A percentile compares a stretch with the other conserved stretches of the same genome.
These are phyloP conservation scores for Lachnellula willkommii DNA, from an alignment of 2,329 filamentous ascomycete species.

Conservation along the genomic window DNA sequence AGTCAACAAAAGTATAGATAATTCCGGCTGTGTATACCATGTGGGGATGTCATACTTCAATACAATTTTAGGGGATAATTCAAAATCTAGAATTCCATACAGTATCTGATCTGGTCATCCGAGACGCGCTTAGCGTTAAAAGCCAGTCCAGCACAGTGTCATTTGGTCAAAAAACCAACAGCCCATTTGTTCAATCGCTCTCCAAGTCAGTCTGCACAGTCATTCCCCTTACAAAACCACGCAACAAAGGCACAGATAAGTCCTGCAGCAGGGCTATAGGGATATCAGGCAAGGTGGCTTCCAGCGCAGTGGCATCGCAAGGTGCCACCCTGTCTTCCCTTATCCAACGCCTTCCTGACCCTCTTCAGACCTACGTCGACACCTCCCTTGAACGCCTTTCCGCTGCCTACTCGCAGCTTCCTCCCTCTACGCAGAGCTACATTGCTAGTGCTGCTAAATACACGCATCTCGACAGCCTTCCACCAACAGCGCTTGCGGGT, in stretches of 20 bases:
- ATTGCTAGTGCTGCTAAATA: constrained; percentile 24
- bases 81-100: too few species aligned
- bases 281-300: constrained; percentile 32
- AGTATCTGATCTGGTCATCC: too few species aligned
- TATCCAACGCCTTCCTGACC: constrained; percentile 49
- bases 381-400: constrained; percentile 46
- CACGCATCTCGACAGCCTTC: constrained; percentile 26
- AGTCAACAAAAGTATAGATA: too few species aligned
- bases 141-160: neutral
- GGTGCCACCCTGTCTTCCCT: constrained; percentile 51
- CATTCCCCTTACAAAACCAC: neutral
- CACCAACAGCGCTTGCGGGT: constrained; percentile 23
- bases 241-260: constrained; percentile 11
- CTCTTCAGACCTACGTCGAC: constrained; percentile 50
- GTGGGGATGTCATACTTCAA: too few species aligned
- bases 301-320: constrained; percentile 49
- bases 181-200: neutral
- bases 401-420: constrained; percentile 35
- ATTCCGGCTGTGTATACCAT: too few species aligned
- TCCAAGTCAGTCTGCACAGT: constrained; percentile 1
- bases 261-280: constrained; percentile 14
- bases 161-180: neutral
- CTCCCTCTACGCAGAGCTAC: constrained; percentile 24
- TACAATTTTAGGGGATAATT: too few species aligned
- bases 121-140: neutral